Evolutionary conservation across 148 eudicot genomes (phyloP).

Genomic region (Fagopyrum esculentum): DNA sequence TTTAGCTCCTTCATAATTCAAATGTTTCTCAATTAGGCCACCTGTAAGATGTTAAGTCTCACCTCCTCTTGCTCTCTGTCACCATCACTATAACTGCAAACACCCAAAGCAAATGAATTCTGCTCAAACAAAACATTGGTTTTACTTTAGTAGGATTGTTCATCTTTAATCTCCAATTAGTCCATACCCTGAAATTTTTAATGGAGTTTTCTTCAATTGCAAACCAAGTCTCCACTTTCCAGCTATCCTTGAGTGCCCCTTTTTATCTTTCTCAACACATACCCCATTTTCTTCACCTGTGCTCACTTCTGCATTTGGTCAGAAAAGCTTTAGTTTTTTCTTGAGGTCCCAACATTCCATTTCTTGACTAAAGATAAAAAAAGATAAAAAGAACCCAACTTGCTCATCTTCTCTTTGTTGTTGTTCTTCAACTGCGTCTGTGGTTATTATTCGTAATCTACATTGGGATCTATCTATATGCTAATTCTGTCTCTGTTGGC

Average conservation of each 20-base stretch:
- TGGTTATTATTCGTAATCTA: neutral
- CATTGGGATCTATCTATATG: conserved; percentile 7
- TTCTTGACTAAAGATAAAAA: neutral
- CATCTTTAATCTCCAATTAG: no score
- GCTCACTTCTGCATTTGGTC: no score
- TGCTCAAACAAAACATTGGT: no score
- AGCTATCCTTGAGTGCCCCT: neutral
- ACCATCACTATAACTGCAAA: no score
- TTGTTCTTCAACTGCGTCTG: neutral
- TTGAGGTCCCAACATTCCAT: neutral
- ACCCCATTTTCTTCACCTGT: neutral
- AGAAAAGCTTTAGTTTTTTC: no score
- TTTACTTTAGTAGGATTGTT: no score
- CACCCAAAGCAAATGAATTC: no score
- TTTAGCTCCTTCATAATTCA: no score
- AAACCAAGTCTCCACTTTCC: conserved; percentile 26
- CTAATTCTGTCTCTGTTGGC: conserved; percentile 7
- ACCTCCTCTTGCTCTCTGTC: no score
- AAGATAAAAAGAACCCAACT: conserved; percentile 2
- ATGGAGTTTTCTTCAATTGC: conserved; percentile 41
- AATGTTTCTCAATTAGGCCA: no score
- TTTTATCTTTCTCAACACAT: conserved; percentile 22
- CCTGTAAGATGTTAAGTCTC: no score
- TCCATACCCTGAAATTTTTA: conserved; percentile 12
- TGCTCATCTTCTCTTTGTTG: neutral